These are phyloP conservation scores for Mycena vulgaris DNA, from an alignment of 768 basidiomycete species.

Conservation along the genomic window DNA sequence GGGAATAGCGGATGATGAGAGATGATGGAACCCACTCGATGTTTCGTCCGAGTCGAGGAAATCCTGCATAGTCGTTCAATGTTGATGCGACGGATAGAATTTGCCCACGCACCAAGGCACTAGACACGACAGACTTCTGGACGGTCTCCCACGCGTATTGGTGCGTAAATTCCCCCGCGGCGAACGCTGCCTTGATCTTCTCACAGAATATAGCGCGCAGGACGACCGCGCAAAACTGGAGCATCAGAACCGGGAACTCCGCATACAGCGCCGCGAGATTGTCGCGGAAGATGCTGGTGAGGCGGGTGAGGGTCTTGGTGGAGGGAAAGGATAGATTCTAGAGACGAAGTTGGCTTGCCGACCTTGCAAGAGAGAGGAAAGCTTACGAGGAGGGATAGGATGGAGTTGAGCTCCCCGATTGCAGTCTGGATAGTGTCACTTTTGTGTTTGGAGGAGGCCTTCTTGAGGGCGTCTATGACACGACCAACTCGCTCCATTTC, in stretches of 20 bases:
- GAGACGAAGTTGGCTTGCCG: not conserved
- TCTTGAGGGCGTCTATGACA: slow-evolving; percentile 17
- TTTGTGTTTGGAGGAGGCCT: slow-evolving; percentile 17
- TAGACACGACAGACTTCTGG: slow-evolving; percentile 29
- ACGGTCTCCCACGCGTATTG: slow-evolving; percentile 32
- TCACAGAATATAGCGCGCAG: slow-evolving; percentile 25
- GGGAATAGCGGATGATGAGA: not conserved
- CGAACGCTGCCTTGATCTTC: slow-evolving; percentile 14
- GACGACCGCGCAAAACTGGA: slow-evolving; percentile 22
- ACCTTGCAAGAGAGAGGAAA: not conserved
- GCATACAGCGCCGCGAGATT: slow-evolving; percentile 10
- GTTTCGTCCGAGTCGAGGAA: slow-evolving; percentile 21
- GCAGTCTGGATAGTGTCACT: not conserved
- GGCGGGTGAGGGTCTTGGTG: not conserved
- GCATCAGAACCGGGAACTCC: slow-evolving; percentile 20
- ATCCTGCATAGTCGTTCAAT: slow-evolving; percentile 19
- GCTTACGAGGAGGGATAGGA: slow-evolving; percentile 18
- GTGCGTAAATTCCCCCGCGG: not conserved
- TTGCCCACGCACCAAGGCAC: slow-evolving; percentile 27
- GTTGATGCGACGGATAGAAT: not conserved
- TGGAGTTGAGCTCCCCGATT: not conserved
- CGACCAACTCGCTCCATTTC: slow-evolving; percentile 11
- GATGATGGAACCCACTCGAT: not conserved
- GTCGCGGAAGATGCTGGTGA: slow-evolving; percentile 9
- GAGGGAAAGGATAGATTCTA: slow-evolving; percentile 21